Evolutionary conservation across 139 green algal genomes (phyloP).

Genomic region (Chlorella sp.): DNA sequence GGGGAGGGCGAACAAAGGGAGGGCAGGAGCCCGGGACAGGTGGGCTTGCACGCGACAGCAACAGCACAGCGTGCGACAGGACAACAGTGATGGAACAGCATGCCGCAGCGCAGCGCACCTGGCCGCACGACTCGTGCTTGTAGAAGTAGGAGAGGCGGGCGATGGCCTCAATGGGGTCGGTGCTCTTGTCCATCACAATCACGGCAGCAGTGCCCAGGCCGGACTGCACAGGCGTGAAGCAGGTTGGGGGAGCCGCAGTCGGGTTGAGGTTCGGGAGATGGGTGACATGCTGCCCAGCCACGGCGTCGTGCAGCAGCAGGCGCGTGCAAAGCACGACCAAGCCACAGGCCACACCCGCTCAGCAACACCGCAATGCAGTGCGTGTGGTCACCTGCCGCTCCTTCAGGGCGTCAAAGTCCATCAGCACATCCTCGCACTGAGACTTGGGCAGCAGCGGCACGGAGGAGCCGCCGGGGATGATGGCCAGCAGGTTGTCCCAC

Average conservation of each 20-base stretch:
- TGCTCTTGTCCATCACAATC: conserved; percentile 99
- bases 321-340: too few species aligned
- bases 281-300: too few species aligned
- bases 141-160: conserved; percentile 97
- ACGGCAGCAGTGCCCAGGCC: conserved; percentile 97
- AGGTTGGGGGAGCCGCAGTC: not conserved
- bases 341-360: too few species aligned
- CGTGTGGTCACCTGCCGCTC: conserved; percentile 69
- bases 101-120: not conserved
- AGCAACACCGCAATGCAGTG: too few species aligned
- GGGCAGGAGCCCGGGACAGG: too few species aligned
- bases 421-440: conserved; percentile 92
- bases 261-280: too few species aligned
- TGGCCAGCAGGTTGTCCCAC: conserved; percentile 98
- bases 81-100: too few species aligned
- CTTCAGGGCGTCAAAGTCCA: conserved; percentile 99
- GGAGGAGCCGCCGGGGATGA: conserved; percentile 97
- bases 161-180: conserved; percentile 98
- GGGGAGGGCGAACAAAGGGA: too few species aligned
- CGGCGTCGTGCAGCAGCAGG: too few species aligned
- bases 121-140: conserved; percentile 75
- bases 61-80: not conserved
- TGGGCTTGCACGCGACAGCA: too few species aligned
- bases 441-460: conserved; percentile 93
- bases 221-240: conserved; percentile 26